Conservation (phyloP, 2,329 filamentous ascomycete genomes). For the Elsinoe arachidis region DNA sequence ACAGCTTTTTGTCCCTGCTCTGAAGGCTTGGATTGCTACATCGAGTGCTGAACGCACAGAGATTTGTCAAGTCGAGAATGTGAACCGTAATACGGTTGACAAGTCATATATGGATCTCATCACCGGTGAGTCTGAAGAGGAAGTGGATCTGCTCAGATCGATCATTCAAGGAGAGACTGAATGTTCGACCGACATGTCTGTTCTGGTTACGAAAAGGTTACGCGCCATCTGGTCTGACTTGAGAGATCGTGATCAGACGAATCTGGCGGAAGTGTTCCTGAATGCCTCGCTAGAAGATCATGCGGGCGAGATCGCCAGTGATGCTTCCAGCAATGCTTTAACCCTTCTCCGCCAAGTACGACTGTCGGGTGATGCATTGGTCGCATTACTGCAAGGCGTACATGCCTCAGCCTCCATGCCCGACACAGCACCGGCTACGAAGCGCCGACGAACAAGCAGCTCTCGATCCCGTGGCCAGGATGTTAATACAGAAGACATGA, state of each 20-base stretch:
- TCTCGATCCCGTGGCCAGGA: conserved; percentile 55
- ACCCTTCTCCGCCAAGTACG: conserved; percentile 65
- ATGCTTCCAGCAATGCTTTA: conserved; percentile 47
- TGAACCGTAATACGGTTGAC: conserved; percentile 44
- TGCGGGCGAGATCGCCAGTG: conserved; percentile 29
- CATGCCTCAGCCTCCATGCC: conserved; percentile 65
- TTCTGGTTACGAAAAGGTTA: conserved; percentile 60
- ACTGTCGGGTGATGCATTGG: conserved; percentile 64
- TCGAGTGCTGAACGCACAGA: conserved; percentile 42
- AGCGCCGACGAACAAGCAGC: conserved; percentile 70
- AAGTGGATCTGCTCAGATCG: conserved; percentile 45
- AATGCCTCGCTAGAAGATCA: conserved; percentile 45
- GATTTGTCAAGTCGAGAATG: conserved; percentile 41
- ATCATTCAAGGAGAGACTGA: conserved; percentile 39
- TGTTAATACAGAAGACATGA: conserved; percentile 57
- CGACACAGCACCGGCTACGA: conserved; percentile 62
- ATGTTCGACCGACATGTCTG: conserved; percentile 45
- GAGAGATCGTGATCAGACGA: conserved; percentile 53
- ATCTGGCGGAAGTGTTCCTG: conserved; percentile 55
- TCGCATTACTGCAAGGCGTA: conserved; percentile 63
- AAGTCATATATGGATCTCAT: conserved; percentile 45
- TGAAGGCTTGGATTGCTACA: conserved; percentile 60
- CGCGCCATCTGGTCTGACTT: conserved; percentile 63
- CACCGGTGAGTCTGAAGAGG: conserved; percentile 49
- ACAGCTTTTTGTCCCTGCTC: conserved; percentile 64